These are phyloP conservation scores for Albizia julibrissin DNA, from an alignment of 306 rosid species.

Conservation along the genomic window DNA sequence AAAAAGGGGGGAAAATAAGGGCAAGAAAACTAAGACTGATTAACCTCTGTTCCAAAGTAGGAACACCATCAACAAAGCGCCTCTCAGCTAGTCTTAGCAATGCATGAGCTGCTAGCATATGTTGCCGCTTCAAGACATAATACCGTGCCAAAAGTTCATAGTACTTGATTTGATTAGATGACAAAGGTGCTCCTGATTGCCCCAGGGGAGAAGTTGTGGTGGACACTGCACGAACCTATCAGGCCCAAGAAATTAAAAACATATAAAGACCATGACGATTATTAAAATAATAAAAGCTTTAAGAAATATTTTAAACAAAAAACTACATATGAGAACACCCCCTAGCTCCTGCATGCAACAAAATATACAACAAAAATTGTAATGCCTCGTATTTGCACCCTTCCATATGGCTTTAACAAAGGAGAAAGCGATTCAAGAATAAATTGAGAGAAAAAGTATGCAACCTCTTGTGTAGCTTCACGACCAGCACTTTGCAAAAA, in stretches of 20 bases:
- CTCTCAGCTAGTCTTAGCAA: conserved; percentile 83
- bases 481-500: conserved; percentile 87
- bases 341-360: conserved; percentile 30
- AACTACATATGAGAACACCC: not conserved
- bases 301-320: not conserved
- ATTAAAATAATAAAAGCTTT: conserved; percentile 17
- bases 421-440: conserved; percentile 24
- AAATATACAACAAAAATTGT: conserved; percentile 16
- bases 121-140: conserved; percentile 88
- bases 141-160: conserved; percentile 92
- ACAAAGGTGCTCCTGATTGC: conserved; percentile 62
- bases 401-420: conserved; percentile 13
- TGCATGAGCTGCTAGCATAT: conserved; percentile 91
- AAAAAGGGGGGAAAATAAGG: conserved; percentile 5
- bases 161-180: conserved; percentile 70
- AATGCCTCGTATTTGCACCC: conserved; percentile 16
- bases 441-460: conserved; percentile 25
- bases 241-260: not conserved
- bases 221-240: conserved; percentile 73
- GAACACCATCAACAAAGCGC: conserved; percentile 68
- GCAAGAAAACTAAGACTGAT: conserved; percentile 22
- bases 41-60: conserved; percentile 83
- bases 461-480: conserved; percentile 78
- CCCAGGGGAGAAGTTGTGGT: conserved; percentile 63
- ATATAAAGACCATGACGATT: conserved; percentile 32